Conservation (phyloP, 2,329 filamentous ascomycete genomes). For the Cladobotryum mycophilum region DNA sequence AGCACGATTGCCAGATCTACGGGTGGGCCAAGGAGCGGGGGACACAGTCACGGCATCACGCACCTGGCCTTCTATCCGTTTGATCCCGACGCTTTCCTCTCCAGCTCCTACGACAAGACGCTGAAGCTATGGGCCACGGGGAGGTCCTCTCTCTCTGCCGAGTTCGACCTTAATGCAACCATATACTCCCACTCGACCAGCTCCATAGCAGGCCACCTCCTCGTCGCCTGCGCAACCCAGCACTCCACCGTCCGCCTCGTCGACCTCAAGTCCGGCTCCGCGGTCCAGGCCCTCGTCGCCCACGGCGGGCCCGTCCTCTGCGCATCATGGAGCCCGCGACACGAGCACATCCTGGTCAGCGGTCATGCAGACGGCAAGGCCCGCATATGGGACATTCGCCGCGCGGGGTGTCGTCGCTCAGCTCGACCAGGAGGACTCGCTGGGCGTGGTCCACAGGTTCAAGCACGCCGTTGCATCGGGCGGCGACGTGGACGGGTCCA, state of each 20-base stretch:
- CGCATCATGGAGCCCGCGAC: slow-evolving; percentile 73
- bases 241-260: slow-evolving; percentile 78
- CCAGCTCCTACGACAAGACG: slow-evolving; percentile 70
- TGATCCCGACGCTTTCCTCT: slow-evolving; percentile 68
- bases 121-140: slow-evolving; percentile 70
- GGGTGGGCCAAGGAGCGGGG: slow-evolving; percentile 19
- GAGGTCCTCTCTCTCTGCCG: slow-evolving; percentile 53
- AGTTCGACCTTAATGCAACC: slow-evolving; percentile 61
- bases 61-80: slow-evolving; percentile 74
- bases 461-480: slow-evolving; percentile 27
- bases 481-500: slow-evolving; percentile 20
- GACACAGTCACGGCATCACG: slow-evolving; percentile 66
- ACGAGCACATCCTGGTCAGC: slow-evolving; percentile 74
- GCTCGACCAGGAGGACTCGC: slow-evolving; percentile 76
- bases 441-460: slow-evolving; percentile 52
- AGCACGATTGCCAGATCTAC: slow-evolving; percentile 43
- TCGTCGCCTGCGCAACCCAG: slow-evolving; percentile 85
- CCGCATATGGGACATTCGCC: slow-evolving; percentile 80
- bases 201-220: slow-evolving; percentile 61
- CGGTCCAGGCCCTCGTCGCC: slow-evolving; percentile 63
- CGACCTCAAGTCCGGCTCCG: slow-evolving; percentile 74
- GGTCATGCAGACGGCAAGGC: slow-evolving; percentile 80
- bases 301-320: slow-evolving; percentile 63
- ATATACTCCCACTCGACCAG: slow-evolving; percentile 76
- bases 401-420: slow-evolving; percentile 70